Conservation (phyloP, 192 early-diverging fungal species). For the Podila horticola region DNA sequence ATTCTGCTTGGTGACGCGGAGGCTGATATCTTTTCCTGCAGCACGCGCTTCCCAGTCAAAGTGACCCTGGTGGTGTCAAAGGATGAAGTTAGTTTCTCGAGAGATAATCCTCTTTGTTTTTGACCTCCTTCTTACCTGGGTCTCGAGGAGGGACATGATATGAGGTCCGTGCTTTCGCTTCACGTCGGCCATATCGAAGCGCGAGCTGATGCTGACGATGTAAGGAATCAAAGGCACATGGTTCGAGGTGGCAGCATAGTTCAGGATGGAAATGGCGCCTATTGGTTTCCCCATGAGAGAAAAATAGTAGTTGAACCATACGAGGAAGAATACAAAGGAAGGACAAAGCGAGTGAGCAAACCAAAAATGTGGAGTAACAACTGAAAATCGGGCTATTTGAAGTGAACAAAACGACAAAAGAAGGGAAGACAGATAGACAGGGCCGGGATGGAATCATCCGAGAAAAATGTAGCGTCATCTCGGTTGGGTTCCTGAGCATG, state of each 20-base stretch:
- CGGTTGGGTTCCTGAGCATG: no score
- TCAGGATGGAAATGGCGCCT: slow-evolving; percentile 39
- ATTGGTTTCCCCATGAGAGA: background rate
- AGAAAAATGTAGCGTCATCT: background rate
- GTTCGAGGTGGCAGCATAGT: slow-evolving; percentile 33
- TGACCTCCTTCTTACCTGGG: slow-evolving; percentile 13
- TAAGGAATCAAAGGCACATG: slow-evolving; percentile 47
- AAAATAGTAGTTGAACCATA: background rate
- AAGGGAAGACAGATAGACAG: background rate
- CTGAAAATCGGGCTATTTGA: no score
- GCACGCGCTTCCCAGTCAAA: slow-evolving; percentile 49
- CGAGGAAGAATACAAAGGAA: background rate
- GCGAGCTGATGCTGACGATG: slow-evolving; percentile 38
- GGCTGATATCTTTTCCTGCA: slow-evolving; percentile 29
- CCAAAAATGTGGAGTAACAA: no score
- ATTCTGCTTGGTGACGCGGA: slow-evolving; percentile 35
- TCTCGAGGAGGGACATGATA: slow-evolving; percentile 25
- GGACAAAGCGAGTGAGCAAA: background rate
- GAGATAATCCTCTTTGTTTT: background rate
- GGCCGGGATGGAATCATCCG: background rate
- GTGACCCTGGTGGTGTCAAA: slow-evolving; percentile 19
- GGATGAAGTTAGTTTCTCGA: background rate
- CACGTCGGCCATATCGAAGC: slow-evolving; percentile 41
- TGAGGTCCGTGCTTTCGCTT: slow-evolving; percentile 46
- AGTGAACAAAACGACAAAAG: background rate